phyloP scores from a whole-genome alignment of 371 early-diverging fungal genomes.

The Conidiobolus coronatus region DNA sequence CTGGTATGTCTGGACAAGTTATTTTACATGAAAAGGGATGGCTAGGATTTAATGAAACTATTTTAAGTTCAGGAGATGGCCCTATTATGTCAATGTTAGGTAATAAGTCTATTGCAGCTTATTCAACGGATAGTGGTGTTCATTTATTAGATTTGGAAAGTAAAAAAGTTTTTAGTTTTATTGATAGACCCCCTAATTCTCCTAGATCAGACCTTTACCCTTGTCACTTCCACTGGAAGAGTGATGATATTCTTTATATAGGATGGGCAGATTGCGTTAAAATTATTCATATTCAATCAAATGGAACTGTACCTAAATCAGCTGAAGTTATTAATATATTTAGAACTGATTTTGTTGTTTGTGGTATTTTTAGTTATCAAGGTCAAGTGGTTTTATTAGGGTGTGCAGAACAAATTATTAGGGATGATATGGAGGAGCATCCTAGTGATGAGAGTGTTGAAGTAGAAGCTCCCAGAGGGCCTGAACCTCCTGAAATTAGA shows the following conservation, averaged over 20 bases:
- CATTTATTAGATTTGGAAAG: constrained; percentile 53
- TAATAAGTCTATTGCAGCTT: not conserved
- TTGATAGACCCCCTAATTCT: constrained; percentile 50
- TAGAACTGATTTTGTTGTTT: constrained; percentile 67
- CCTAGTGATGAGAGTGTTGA: constrained; percentile 8
- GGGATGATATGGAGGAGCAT: constrained; percentile 12
- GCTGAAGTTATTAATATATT: constrained; percentile 11
- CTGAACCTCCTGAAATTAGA: constrained; percentile 68
- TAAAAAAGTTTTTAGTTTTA: constrained; percentile 52
- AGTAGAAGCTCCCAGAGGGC: constrained; percentile 11
- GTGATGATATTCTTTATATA: constrained; percentile 43
- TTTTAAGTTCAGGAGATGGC: constrained; percentile 62
- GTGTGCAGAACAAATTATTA: constrained; percentile 20
- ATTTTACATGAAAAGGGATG: constrained; percentile 46
- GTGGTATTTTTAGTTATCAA: constrained; percentile 65
- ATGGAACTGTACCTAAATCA: constrained; percentile 1
- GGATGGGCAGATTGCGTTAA: constrained; percentile 90
- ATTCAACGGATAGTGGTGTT: constrained; percentile 24
- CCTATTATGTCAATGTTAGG: constrained; percentile 47
- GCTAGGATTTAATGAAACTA: constrained; percentile 37
- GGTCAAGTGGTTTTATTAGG: constrained; percentile 53
- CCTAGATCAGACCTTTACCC: constrained; percentile 72
- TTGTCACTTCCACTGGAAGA: constrained; percentile 70
- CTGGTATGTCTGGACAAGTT: constrained; percentile 75
- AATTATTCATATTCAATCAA: constrained; percentile 44